Evolutionary conservation across 768 basidiomycete species (phyloP), one percentile per base, ranked within the genome.

Genomic region (Ramaria sp.): DNA sequence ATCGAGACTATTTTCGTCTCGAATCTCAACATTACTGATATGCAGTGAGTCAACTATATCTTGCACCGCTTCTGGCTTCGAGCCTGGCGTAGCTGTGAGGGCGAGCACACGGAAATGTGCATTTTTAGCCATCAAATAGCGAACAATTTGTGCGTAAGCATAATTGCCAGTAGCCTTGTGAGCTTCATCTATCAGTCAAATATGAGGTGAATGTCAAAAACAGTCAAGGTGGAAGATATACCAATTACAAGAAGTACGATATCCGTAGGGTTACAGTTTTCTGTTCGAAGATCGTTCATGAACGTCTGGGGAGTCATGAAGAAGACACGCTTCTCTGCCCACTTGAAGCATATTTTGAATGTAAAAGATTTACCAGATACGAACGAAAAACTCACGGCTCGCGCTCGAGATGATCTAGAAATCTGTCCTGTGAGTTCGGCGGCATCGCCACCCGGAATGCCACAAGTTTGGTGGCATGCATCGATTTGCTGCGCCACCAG

Each of bases 291-390:
- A 66, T 99, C 96, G 59, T 95, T 95, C 59, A 88, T 75, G 22
- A 98, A 76, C 0, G 95, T 97, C 66, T 98, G 96, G 0, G 94
- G 92, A 0, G 94, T 97, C 83, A 94, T 92, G 66, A 91, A 97
- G 66, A 95, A 92, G 20, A 96, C 82, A 0, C 91, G 77, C 65
- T 90, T 91, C 63, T 84, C 78, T 59, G 74, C 70, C 88, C 88
- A 92, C 90, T 92, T 45, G 2, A 37, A 12, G 27, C 27, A 27
- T 27, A 17, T 34, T 20, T 59, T 61, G 22, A 41, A 15, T 20
- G 43, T 48, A 61, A 61, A 46, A 61, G 50, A 39, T 59, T 60
- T 49, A 48, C 34, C 7, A n/a, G 37, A 20, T 33, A 49, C 19
- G 34, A 31, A 30, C 33, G 17, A 51, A 41, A 30, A 17, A 73